Evolutionary conservation across 1,284 basidiomycete species (phyloP).

Genomic region (Puccinia brachypodii): DNA sequence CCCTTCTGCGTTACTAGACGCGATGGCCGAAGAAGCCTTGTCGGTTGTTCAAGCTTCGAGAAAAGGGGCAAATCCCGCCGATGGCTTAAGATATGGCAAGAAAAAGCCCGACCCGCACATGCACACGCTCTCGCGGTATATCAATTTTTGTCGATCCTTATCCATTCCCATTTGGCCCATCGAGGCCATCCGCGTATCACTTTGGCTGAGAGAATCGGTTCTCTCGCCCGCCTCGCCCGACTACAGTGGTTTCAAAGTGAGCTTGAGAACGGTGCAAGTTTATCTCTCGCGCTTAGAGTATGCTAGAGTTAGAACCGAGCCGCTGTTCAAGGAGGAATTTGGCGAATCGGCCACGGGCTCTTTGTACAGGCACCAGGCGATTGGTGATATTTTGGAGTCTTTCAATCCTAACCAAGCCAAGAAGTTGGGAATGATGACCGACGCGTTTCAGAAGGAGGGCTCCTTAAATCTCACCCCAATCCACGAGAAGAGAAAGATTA

Average conservation of each 20-base stretch:
- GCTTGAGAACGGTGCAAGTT: conserved; percentile 41
- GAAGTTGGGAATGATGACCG: background rate
- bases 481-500: conserved; percentile 7
- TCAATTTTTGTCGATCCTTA: conserved; percentile 30
- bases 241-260: conserved; percentile 38
- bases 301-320: conserved; percentile 34
- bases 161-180: conserved; percentile 37
- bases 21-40: conserved; percentile 14
- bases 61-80: background rate
- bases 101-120: conserved; percentile 42
- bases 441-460: conserved; percentile 7
- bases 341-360: conserved; percentile 21
- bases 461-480: conserved; percentile 1
- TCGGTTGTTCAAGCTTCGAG: conserved; percentile 11
- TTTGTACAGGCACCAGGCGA: conserved; percentile 28
- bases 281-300: conserved; percentile 46
- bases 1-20: conserved; percentile 2
- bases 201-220: conserved; percentile 43
- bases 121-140: conserved; percentile 38
- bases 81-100: conserved; percentile 9
- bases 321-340: conserved; percentile 22
- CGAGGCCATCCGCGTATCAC: conserved; percentile 30
- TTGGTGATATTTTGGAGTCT: conserved; percentile 31
- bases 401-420: conserved; percentile 41
- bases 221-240: conserved; percentile 32